A percentile compares a stretch with the other conserved stretches of the same genome.
These are phyloP conservation scores for Monilinia fructicola DNA, from an alignment of 2,329 filamentous ascomycete genomes.

Conservation along the genomic window DNA sequence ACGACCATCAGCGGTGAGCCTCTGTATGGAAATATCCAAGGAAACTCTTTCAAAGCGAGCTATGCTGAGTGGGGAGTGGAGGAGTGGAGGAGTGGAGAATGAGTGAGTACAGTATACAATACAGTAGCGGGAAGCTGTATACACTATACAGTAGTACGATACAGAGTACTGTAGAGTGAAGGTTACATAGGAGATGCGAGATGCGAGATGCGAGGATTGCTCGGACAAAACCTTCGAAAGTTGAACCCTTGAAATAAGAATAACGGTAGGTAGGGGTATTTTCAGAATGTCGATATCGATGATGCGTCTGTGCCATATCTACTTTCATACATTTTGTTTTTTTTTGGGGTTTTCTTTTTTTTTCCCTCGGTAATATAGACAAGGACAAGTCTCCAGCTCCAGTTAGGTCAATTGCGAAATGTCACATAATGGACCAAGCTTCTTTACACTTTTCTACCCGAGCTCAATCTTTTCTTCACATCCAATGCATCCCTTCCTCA, in stretches of 20 bases:
- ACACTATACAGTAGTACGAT: neutral
- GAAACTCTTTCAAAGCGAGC: neutral
- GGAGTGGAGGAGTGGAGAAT: neutral
- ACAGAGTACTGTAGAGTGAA: constrained; percentile 12
- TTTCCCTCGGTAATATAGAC: neutral
- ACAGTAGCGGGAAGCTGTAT: neutral
- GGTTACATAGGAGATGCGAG: constrained; percentile 5
- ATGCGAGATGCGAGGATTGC: constrained; percentile 9
- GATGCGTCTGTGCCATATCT: constrained; percentile 1
- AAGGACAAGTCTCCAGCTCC: too few species aligned
- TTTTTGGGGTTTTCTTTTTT: neutral
- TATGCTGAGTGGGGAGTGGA: constrained; percentile 1
- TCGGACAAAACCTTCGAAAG: constrained; percentile 3
- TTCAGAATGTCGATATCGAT: constrained; percentile 6
- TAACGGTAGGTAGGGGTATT: constrained; percentile 4
- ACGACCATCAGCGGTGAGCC: neutral
- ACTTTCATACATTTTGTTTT: too few species aligned
- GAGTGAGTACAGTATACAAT: neutral
- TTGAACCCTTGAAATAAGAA: constrained; percentile 10
- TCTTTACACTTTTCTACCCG: neutral
- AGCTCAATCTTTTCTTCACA: neutral
- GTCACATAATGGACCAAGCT: constrained; percentile 17
- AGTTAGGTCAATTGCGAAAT: neutral
- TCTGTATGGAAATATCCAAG: neutral
- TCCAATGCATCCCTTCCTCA: constrained; percentile 1